phyloP scores from a whole-genome alignment of 2,329 filamentous ascomycete genomes.

The Claviceps pazoutovae region DNA sequence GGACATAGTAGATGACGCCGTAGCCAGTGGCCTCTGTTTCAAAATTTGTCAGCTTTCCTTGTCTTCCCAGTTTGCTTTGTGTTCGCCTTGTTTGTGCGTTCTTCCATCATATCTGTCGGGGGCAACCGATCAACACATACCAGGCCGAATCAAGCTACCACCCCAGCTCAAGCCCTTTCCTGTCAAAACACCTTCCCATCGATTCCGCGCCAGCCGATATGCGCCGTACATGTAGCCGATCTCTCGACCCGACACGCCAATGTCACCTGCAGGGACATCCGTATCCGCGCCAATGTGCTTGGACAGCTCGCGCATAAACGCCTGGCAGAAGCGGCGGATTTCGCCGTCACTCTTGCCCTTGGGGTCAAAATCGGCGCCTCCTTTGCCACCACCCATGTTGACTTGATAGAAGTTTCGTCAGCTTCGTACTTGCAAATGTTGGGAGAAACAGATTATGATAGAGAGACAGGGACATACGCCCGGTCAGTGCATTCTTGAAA shows the following conservation, averaged over 20 bases:
- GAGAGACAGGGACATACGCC: slow-evolving; percentile 44
- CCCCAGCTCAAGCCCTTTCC: slow-evolving; percentile 92
- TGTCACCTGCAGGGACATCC: slow-evolving; percentile 93
- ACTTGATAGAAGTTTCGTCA: slow-evolving; percentile 12
- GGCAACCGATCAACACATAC: slow-evolving; percentile 16
- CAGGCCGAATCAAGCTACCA: slow-evolving; percentile 79
- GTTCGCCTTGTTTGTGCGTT: background rate
- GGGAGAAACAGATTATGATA: background rate
- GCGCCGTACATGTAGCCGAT: slow-evolving; percentile 91
- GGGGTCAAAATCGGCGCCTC: slow-evolving; percentile 95
- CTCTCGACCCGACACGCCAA: slow-evolving; percentile 83
- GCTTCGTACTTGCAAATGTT: background rate
- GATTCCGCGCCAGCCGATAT: slow-evolving; percentile 77
- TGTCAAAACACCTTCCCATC: slow-evolving; percentile 91
- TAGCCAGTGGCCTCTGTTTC: slow-evolving; percentile 76
- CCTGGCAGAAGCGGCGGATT: slow-evolving; percentile 91
- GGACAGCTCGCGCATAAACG: slow-evolving; percentile 92
- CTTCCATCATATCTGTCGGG: no score
- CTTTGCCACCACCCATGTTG: slow-evolving; percentile 90
- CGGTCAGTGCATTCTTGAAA: slow-evolving; percentile 98
- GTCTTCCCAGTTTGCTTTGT: no score
- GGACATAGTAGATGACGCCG: slow-evolving; percentile 91
- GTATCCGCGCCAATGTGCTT: slow-evolving; percentile 95
- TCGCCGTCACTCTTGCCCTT: slow-evolving; percentile 97
- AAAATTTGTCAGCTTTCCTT: background rate